These are phyloP conservation scores for grape (Vitis vinifera) DNA, from an alignment of 164 flowering plant species.

Conservation along the genomic window DNA sequence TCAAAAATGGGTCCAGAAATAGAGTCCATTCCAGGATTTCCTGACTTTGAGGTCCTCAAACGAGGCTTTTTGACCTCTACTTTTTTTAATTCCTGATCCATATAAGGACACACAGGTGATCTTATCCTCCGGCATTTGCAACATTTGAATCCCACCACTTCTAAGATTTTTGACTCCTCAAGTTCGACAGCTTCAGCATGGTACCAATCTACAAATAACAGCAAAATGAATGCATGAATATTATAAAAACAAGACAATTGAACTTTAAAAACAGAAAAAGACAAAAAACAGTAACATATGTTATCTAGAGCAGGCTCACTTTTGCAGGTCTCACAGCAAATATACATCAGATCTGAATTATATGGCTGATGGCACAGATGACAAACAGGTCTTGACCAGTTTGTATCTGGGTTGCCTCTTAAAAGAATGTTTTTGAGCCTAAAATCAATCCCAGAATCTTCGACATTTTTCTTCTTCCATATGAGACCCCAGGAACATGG, in stretches of 20 bases:
- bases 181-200: slow-evolving; percentile 92
- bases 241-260: background rate
- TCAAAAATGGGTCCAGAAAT: slow-evolving; percentile 25
- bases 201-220: slow-evolving; percentile 72
- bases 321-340: slow-evolving; percentile 68
- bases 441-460: slow-evolving; percentile 50
- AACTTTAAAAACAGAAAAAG: background rate
- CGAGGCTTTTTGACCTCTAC: slow-evolving; percentile 26
- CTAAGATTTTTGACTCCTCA: slow-evolving; percentile 60
- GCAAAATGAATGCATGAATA: slow-evolving; percentile 4
- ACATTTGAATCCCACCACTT: slow-evolving; percentile 82
- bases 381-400: slow-evolving; percentile 43
- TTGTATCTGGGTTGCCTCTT: slow-evolving; percentile 33
- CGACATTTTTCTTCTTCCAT: slow-evolving; percentile 58
- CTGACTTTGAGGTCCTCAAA: slow-evolving; percentile 33
- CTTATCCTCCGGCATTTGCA: slow-evolving; percentile 78
- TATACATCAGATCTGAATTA: slow-evolving; percentile 70
- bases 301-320: slow-evolving; percentile 44
- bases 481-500: slow-evolving; percentile 51
- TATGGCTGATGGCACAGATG: slow-evolving; percentile 66
- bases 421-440: slow-evolving; percentile 54
- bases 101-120: slow-evolving; percentile 69
- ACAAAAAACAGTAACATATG: background rate
- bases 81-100: slow-evolving; percentile 22
- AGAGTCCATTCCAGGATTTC: slow-evolving; percentile 17